Percentiles rank a stretch among this genome's conserved stretches.
Conservation (phyloP, 306 rosid genomes). For the Castanea mollissima region DNA sequence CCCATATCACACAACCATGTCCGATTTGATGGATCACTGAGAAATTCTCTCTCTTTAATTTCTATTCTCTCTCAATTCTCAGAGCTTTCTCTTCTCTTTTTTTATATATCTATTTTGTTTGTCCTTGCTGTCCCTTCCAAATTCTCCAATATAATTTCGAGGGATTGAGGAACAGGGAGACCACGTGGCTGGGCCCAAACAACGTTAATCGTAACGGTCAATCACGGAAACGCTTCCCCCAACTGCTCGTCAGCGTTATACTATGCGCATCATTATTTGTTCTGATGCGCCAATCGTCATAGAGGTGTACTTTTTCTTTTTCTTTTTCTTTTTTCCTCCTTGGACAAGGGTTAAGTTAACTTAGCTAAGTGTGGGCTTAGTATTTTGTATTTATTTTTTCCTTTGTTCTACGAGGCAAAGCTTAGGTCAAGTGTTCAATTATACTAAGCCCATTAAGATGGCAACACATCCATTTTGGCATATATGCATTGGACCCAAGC, state of each 20-base stretch:
- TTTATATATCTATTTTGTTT: background rate
- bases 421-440: too few relatives aligned
- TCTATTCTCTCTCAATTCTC: background rate
- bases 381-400: too few relatives aligned
- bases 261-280: background rate
- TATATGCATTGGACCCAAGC: too few relatives aligned
- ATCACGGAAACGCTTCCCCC: conserved; percentile 9
- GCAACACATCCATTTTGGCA: too few relatives aligned
- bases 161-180: conserved; percentile 7
- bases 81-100: too few relatives aligned
- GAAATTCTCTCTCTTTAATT: background rate
- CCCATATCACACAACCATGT: conserved; percentile 29
- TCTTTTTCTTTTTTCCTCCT: background rate
- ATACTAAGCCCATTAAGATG: rapidly evolving
- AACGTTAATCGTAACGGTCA: background rate
- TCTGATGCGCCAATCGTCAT: background rate
- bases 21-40: conserved; percentile 23
- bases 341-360: background rate
- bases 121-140: conserved; percentile 3
- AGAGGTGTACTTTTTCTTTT: background rate
- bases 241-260: conserved; percentile 29
- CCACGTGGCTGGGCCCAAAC: conserved; percentile 33
- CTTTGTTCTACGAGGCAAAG: too few relatives aligned
- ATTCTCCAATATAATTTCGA: background rate
- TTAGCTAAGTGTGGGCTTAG: too few relatives aligned